Evolutionary conservation across 2,329 filamentous ascomycete species (phyloP), one percentile per base, ranked within the genome.

Genomic region (Talaromyces sp.): DNA sequence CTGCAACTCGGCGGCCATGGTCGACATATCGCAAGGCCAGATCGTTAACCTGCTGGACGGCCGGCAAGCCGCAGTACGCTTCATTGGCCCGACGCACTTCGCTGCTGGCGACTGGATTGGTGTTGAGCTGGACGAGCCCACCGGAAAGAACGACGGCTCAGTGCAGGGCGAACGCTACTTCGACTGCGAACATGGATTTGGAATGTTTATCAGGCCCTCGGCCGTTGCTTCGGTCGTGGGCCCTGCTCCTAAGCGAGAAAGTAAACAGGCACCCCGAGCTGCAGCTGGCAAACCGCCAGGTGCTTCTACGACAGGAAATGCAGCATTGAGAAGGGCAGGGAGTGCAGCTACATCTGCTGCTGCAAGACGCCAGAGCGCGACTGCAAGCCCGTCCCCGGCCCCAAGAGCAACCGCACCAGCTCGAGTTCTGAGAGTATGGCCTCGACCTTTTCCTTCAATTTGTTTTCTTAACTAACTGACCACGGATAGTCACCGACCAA

Each of bases 121-220:
- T 65, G 85, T 98, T 62, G 93, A 96, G 79, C 84, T 98, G 60
- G 86, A 91, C 57, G 89, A 91, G 53, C 81, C 87, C 58, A 85
- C 84, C 21, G 93, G 95, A 32, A 98, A 98, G 80, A 98, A 98
- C 69, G 91, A 98, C 81, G 93, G 93, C 65, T 89, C 89, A 59
- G 91, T 98, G 53, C 86, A 93, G 74, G 93, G 91, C 63, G 85
- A 91, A 71, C 82, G 91, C 21, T 98, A 98, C 73, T 98, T 96
- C 68, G 86, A 93, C 55, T 98, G 93, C 67, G 73, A 81, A 55
- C 77, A 80, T 51, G 77, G 83, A 72, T 75, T 88, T 84, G 85
- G 91, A 81, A 95, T 99, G 86, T 98, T 99, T 70, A 84, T 97
- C 59, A 85, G 90, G 64, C 87, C 91, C 31, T 78, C 84, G 58